A percentile compares a stretch with the other conserved stretches of the same genome.
phyloP scores from a whole-genome alignment of 2,329 filamentous ascomycete species.

The Rutstroemia sydowiana region DNA sequence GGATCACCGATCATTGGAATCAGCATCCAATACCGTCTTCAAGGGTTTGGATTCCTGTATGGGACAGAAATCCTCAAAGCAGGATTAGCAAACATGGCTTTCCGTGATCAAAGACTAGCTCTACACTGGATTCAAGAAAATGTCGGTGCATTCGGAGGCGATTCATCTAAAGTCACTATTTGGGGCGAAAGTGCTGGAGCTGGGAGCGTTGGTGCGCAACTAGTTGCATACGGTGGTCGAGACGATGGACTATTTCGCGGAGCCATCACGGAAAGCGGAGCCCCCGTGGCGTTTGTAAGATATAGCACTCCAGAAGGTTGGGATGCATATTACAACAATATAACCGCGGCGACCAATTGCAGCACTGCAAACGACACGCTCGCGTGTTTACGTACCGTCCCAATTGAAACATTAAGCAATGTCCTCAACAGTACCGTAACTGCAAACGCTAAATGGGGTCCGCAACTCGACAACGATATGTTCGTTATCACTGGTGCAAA shows the following conservation, averaged over 20 bases:
- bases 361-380: constrained; percentile 11
- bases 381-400: constrained; percentile 29
- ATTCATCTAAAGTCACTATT: constrained; percentile 34
- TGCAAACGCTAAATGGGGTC: constrained; percentile 30
- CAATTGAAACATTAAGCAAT: constrained; percentile 36
- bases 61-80: too few relatives aligned
- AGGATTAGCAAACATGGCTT: constrained; percentile 39
- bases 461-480: constrained; percentile 48
- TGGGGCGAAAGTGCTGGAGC: constrained; percentile 39
- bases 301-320: background rate
- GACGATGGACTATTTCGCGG: constrained; percentile 47
- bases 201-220: constrained; percentile 37
- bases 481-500: constrained; percentile 43
- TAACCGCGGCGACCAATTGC: constrained; percentile 30
- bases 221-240: constrained; percentile 40
- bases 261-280: constrained; percentile 44
- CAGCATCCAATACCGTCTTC: constrained; percentile 39
- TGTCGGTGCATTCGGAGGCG: constrained; percentile 36
- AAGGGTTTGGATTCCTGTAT: constrained; percentile 39
- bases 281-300: constrained; percentile 17
- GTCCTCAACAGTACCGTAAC: constrained; percentile 36
- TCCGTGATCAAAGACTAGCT: constrained; percentile 36
- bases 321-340: constrained; percentile 19
- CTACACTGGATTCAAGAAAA: constrained; percentile 39
- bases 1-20: constrained; percentile 39